Evolutionary conservation across 495 filamentous ascomycete genomes (phyloP).

Genomic region (Hypomontagnella monticulosa): DNA sequence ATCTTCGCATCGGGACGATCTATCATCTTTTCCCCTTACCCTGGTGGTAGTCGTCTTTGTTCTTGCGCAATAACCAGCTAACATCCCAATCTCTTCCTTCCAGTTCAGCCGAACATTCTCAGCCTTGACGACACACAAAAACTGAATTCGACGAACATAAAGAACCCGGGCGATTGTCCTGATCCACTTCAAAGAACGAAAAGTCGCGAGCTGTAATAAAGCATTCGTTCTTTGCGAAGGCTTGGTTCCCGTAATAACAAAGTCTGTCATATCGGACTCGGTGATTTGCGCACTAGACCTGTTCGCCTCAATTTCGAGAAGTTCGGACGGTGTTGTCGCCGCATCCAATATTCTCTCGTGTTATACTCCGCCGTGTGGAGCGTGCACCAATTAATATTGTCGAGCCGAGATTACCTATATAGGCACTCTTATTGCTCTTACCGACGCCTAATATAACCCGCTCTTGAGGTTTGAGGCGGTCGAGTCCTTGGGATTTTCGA

Average conservation of each 20-base stretch:
- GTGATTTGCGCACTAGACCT: constrained; percentile 5
- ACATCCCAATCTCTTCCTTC: constrained; percentile 19
- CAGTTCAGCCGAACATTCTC: constrained; percentile 16
- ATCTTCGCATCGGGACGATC: constrained; percentile 23
- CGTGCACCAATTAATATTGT: constrained; percentile 28
- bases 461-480: constrained; percentile 20
- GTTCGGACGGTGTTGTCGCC: constrained; percentile 8
- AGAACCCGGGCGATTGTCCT: constrained; percentile 20
- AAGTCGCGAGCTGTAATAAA: constrained; percentile 27
- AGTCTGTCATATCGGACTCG: constrained; percentile 7
- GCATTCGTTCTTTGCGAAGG: constrained; percentile 23
- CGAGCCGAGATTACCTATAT: constrained; percentile 43
- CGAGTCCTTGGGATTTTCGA: constrained; percentile 15
- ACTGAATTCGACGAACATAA: constrained; percentile 29
- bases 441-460: constrained; percentile 25
- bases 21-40: constrained; percentile 2
- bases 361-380: constrained; percentile 33
- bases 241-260: not conserved
- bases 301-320: constrained; percentile 15
- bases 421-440: constrained; percentile 31
- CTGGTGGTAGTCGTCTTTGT: constrained; percentile 24
- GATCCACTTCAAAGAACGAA: constrained; percentile 22
- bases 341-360: constrained; percentile 22
- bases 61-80: constrained; percentile 21
- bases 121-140: constrained; percentile 25